These are phyloP conservation scores for Boletus bicolor DNA, from an alignment of 768 basidiomycete species.

Conservation along the genomic window DNA sequence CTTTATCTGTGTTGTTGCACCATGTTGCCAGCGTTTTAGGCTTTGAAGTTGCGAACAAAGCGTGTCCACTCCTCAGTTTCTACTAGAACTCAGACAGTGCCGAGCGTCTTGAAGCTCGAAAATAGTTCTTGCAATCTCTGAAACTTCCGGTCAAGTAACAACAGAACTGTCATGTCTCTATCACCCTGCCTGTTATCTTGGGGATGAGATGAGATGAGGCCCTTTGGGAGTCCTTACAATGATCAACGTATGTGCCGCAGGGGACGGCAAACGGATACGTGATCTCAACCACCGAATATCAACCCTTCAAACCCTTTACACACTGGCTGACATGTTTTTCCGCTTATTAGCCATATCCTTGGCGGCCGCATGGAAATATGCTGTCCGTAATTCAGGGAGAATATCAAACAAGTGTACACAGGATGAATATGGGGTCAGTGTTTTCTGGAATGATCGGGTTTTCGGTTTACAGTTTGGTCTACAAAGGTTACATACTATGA, in stretches of 20 bases:
- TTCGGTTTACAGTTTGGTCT: constrained; percentile 25
- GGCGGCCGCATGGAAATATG: not conserved
- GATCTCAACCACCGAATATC: not conserved
- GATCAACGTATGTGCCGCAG: not conserved
- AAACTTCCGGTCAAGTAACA: not conserved
- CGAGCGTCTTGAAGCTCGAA: not conserved
- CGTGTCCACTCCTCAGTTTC: too few relatives aligned
- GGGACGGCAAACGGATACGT: not conserved
- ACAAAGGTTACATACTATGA: not conserved
- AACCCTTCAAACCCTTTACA: not conserved
- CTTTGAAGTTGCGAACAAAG: too few relatives aligned
- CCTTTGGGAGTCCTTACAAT: not conserved
- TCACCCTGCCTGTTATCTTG: not conserved
- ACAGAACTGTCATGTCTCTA: not conserved
- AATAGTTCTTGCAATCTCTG: not conserved
- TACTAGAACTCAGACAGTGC: too few relatives aligned
- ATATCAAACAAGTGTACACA: not conserved
- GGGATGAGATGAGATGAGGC: not conserved
- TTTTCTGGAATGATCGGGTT: not conserved
- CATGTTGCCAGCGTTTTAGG: too few relatives aligned
- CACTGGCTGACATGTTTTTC: not conserved
- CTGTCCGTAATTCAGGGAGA: not conserved
- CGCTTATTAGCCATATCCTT: not conserved
- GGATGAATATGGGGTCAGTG: not conserved
- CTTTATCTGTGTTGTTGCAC: too few relatives aligned